phyloP scores from a whole-genome alignment of 78 protist genomes.

The Emiliania huxleyi region DNA sequence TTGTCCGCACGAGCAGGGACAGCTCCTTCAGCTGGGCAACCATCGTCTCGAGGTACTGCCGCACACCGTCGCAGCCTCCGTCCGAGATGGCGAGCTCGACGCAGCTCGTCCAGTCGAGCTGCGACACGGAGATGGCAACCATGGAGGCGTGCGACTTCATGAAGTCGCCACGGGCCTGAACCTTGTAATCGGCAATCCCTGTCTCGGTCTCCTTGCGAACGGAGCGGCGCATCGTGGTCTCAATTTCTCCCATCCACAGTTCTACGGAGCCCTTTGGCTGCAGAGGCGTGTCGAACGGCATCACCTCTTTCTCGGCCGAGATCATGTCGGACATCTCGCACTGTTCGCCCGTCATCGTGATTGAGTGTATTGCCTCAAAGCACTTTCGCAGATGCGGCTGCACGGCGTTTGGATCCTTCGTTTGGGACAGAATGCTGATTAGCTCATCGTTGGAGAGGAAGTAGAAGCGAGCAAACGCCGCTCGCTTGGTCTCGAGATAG shows the following conservation, averaged over 20 bases:
- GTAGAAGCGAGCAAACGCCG: conserved; percentile 71
- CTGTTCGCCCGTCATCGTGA: conserved; percentile 21
- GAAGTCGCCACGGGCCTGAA: conserved; percentile 15
- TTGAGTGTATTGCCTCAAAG: conserved; percentile 50
- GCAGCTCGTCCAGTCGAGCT: conserved; percentile 51
- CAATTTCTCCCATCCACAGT: conserved; percentile 55
- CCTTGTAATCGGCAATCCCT: conserved; percentile 27
- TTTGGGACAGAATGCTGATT: conserved; percentile 65
- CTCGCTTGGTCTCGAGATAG: conserved; percentile 75
- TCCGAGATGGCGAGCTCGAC: conserved; percentile 41
- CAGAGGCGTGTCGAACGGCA: background rate
- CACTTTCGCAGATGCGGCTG: conserved; percentile 60
- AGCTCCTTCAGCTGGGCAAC: conserved; percentile 44
- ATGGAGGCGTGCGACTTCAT: conserved; percentile 27
- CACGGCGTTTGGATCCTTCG: conserved; percentile 59
- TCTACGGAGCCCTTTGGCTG: conserved; percentile 62
- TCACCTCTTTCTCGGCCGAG: conserved; percentile 55
- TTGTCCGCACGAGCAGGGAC: conserved; percentile 37
- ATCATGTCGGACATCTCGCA: conserved; percentile 49
- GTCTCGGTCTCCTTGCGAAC: background rate
- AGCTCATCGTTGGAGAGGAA: conserved; percentile 78
- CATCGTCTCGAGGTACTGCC: conserved; percentile 33
- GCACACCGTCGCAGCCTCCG: background rate
- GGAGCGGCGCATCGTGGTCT: conserved; percentile 41
- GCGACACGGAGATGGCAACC: conserved; percentile 30